Evolutionary conservation across 495 filamentous ascomycete genomes (phyloP).

Genomic region (Jackrogersella multiformis): DNA sequence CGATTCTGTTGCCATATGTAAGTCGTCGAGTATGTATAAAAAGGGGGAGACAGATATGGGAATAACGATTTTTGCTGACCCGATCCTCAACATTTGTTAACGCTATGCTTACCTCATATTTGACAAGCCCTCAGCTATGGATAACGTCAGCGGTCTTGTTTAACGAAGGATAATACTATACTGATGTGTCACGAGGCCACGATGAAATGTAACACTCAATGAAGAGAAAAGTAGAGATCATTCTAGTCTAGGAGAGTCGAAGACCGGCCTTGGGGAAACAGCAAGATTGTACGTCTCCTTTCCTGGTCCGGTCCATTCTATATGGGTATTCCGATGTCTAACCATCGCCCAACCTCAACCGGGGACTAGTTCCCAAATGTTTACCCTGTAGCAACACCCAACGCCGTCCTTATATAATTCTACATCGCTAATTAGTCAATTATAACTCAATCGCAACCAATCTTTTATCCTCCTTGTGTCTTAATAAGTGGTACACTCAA

Average conservation of each 20-base stretch:
- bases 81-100: background rate
- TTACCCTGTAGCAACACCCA: conserved; percentile 7
- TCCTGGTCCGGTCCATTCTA: conserved; percentile 23
- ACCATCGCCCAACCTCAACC: conserved; percentile 3
- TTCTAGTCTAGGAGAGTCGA: conserved; percentile 18
- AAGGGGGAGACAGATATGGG: background rate
- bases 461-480: background rate
- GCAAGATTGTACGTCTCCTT: background rate
- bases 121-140: background rate
- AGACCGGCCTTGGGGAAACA: conserved; percentile 1
- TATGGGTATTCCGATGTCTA: conserved; percentile 35
- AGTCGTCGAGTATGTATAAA: background rate
- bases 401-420: conserved; percentile 20
- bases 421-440: background rate
- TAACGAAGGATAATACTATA: background rate
- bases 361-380: conserved; percentile 19
- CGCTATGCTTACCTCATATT: background rate
- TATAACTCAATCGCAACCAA: conserved; percentile 6
- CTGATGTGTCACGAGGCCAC: background rate
- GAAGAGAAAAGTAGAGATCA: conserved; percentile 24
- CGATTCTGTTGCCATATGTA: background rate
- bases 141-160: conserved; percentile 9
- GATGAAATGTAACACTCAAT: conserved; percentile 38
- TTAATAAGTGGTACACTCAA: conserved; percentile 5
- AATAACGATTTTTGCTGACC: background rate